Evolutionary conservation across 2,329 filamentous ascomycete species (phyloP).

Genomic region (Ustilaginoidea virens): DNA sequence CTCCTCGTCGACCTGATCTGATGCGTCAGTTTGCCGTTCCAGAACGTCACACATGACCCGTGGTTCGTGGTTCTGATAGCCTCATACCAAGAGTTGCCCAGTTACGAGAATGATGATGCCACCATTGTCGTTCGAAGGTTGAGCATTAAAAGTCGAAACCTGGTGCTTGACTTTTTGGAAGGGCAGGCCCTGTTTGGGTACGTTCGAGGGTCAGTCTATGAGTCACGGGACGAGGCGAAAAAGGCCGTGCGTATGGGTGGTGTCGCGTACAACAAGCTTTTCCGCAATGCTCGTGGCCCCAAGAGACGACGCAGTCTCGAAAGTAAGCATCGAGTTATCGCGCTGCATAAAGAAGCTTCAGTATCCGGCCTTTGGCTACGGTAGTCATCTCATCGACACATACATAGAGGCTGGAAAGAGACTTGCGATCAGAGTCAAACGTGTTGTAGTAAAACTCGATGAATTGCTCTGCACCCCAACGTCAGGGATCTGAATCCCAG

Average conservation of each 20-base stretch:
- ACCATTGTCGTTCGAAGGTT: conserved; percentile 50
- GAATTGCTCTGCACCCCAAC: conserved; percentile 63
- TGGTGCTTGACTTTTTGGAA: conserved; percentile 73
- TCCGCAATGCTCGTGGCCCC: conserved; percentile 54
- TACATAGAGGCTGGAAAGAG: conserved; percentile 67
- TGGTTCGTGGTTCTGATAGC: neutral
- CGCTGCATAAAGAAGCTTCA: conserved; percentile 38
- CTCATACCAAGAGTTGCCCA: conserved; percentile 63
- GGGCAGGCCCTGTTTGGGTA: conserved; percentile 45
- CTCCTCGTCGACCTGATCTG: conserved; percentile 63
- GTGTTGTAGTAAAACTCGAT: conserved; percentile 80
- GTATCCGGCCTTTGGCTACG: neutral
- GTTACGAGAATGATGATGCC: conserved; percentile 80
- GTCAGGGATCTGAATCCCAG: neutral
- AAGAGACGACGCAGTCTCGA: conserved; percentile 55
- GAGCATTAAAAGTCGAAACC: conserved; percentile 64
- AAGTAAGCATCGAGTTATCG: conserved; percentile 81
- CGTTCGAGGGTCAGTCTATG: neutral
- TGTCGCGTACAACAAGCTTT: conserved; percentile 57
- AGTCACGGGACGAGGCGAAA: neutral
- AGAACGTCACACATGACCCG: neutral
- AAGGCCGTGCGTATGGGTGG: neutral
- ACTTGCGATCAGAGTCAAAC: conserved; percentile 59
- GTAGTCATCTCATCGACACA: conserved; percentile 16
- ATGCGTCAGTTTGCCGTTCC: neutral